phyloP scores from a whole-genome alignment of 106 monocot species.

The Dioscorea dumetorum region DNA sequence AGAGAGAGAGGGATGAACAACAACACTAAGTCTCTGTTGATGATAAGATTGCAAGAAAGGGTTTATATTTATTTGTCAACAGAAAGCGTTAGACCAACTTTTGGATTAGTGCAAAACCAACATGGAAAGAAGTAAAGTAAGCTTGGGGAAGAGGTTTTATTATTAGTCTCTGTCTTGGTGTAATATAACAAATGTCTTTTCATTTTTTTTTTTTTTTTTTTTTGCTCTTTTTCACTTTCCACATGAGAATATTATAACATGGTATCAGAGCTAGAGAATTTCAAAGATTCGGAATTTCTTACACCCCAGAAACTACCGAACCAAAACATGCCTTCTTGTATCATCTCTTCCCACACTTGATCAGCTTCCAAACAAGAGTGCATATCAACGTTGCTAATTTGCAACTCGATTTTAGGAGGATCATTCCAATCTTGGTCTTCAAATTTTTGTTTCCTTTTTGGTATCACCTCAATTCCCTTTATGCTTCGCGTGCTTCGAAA shows the following conservation, averaged over 20 bases:
- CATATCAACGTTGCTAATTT: neutral
- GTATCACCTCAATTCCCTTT: neutral
- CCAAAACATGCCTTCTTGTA: conserved; percentile 27
- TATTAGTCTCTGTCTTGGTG: too few species aligned
- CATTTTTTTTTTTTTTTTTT: conserved; percentile 54
- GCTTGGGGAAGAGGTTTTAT: conserved; percentile 3
- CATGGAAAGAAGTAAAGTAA: conserved; percentile 4
- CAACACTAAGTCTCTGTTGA: too few species aligned
- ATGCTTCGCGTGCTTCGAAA: conserved; percentile 1
- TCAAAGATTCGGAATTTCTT: too few species aligned
- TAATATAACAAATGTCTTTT: conserved; percentile 16
- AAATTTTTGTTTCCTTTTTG: neutral
- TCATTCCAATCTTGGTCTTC: neutral
- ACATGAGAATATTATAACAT: too few species aligned
- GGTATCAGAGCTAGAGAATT: too few species aligned
- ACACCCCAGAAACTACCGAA: conserved; percentile 46
- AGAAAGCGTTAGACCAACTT: neutral
- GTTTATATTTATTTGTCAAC: too few species aligned
- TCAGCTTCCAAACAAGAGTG: conserved; percentile 12
- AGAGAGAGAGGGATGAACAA: neutral
- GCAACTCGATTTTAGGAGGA: neutral
- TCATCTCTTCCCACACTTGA: conserved; percentile 16
- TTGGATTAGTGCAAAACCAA: conserved; percentile 3
- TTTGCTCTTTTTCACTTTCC: conserved; percentile 17
- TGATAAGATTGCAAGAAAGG: too few species aligned